phyloP scores from a whole-genome alignment of 352 stramenopile genomes.

The Phytophthora pluvialis region DNA sequence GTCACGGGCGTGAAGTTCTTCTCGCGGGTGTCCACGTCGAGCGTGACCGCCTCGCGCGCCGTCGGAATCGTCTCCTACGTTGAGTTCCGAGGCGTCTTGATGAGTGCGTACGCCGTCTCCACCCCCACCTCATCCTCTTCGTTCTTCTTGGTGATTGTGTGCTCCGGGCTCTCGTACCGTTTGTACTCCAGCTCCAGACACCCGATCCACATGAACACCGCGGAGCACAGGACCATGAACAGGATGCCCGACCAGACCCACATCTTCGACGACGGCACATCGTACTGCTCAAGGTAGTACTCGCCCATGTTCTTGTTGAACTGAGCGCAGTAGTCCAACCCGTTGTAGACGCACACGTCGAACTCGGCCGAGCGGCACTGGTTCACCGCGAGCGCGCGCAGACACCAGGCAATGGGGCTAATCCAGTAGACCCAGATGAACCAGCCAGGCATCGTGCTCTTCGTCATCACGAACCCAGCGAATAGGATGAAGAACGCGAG shows the following conservation, averaged over 20 bases:
- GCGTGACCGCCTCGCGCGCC: constrained; percentile 17
- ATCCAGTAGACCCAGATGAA: constrained; percentile 65
- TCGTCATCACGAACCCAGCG: constrained; percentile 55
- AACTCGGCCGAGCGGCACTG: constrained; percentile 36
- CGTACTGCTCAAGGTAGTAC: constrained; percentile 48
- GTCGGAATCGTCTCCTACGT: no score
- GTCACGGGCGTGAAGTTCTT: constrained; percentile 49
- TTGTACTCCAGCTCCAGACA: constrained; percentile 34
- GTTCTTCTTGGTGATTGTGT: constrained; percentile 31
- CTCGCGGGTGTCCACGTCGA: constrained; percentile 34
- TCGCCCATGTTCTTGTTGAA: constrained; percentile 44
- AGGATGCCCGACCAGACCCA: constrained; percentile 48
- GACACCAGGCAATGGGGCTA: constrained; percentile 54
- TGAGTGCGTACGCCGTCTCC: constrained; percentile 24
- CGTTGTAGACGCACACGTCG: constrained; percentile 45
- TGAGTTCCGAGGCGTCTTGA: no score
- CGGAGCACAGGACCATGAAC: constrained; percentile 47
- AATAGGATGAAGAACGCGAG: constrained; percentile 56
- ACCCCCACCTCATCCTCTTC: constrained; percentile 18
- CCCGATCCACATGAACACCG: constrained; percentile 51
- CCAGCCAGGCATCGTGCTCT: constrained; percentile 50
- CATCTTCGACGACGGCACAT: constrained; percentile 27
- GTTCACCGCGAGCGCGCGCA: constrained; percentile 43
- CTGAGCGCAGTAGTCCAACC: constrained; percentile 45
- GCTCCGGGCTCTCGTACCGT: constrained; percentile 31